A percentile compares a stretch with the other conserved stretches of the same genome.
Conservation (phyloP, 257 asterid species). For the Gentiana macrophylla region DNA sequence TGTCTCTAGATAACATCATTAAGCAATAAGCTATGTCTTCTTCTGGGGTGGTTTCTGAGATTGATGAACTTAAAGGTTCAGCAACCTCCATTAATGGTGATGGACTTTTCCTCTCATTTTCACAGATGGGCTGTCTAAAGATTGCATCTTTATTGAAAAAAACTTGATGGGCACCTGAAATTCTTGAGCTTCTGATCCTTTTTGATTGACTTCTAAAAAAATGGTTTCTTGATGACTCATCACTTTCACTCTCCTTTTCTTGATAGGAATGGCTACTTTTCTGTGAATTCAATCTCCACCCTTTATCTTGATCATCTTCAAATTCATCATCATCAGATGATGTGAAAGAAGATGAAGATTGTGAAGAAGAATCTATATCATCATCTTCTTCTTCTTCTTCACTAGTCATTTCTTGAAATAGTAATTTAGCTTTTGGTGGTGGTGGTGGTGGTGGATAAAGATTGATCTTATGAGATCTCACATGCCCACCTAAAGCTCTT, state of each 20-base stretch:
- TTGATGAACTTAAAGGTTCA: conserved; percentile 61
- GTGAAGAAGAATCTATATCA: conserved; percentile 19
- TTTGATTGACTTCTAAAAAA: conserved; percentile 33
- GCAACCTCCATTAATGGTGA: conserved; percentile 15
- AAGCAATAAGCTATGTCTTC: conserved; percentile 72
- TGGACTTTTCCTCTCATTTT: not conserved
- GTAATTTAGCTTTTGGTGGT: not conserved
- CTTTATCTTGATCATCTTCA: conserved; percentile 17
- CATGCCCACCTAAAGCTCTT: conserved; percentile 84
- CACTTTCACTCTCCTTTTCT: conserved; percentile 58
- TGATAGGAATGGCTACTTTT: conserved; percentile 18
- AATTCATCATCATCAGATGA: conserved; percentile 11
- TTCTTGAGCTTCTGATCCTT: conserved; percentile 28
- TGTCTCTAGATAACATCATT: conserved; percentile 76
- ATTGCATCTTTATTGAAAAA: conserved; percentile 1
- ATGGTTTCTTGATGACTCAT: conserved; percentile 38
- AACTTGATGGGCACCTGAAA: conserved; percentile 12
- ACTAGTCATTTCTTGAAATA: not conserved
- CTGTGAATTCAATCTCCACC: conserved; percentile 16
- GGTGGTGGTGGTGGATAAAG: conserved; percentile 11
- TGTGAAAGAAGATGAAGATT: conserved; percentile 14
- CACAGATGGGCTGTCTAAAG: conserved; percentile 15
- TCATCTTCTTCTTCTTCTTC: conserved; percentile 8
- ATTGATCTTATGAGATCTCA: conserved; percentile 80
- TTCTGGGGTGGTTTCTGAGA: conserved; percentile 56